A percentile compares a stretch with the other conserved stretches of the same genome.
Evolutionary conservation across 192 early-diverging fungal genomes (phyloP).

Genomic region (Coemansia sp.): DNA sequence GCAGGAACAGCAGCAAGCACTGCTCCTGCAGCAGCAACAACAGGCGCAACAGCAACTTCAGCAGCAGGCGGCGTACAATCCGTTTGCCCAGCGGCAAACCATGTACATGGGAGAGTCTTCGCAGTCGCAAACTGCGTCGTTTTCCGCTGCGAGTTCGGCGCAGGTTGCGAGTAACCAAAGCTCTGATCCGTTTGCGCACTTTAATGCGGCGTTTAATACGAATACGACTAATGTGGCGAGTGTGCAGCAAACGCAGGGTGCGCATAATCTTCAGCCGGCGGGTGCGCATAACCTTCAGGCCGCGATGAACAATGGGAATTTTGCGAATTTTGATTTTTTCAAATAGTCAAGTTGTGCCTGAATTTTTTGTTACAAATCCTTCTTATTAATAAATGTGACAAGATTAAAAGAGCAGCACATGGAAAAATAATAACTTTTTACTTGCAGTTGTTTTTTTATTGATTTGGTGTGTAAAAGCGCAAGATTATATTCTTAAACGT

Average conservation of each 20-base stretch:
- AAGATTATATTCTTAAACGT: no score
- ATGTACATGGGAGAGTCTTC: slow-evolving; percentile 31
- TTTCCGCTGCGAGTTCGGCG: slow-evolving; percentile 6
- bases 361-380: no score
- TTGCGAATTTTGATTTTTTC: slow-evolving; percentile 50
- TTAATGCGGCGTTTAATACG: slow-evolving; percentile 8
- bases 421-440: no score
- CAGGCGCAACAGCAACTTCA: slow-evolving; percentile 11
- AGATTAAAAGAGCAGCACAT: no score
- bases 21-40: slow-evolving; percentile 18
- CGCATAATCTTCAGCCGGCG: not conserved
- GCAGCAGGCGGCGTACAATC: slow-evolving; percentile 34
- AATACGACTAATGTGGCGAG: slow-evolving; percentile 1
- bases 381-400: no score
- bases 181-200: slow-evolving; percentile 7
- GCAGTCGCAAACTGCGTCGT: slow-evolving; percentile 2
- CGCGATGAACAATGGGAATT: slow-evolving; percentile 33
- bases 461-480: no score
- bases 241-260: slow-evolving; percentile 5
- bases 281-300: slow-evolving; percentile 15
- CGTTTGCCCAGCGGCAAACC: slow-evolving; percentile 53
- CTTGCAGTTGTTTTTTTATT: no score
- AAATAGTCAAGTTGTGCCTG: not conserved
- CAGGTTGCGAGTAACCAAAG: not conserved
- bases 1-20: slow-evolving; percentile 32